Percentiles rank a stretch among this genome's conserved stretches.
Conservation (phyloP, 2,329 filamentous ascomycete species). For the Fusarium sp. region DNA sequence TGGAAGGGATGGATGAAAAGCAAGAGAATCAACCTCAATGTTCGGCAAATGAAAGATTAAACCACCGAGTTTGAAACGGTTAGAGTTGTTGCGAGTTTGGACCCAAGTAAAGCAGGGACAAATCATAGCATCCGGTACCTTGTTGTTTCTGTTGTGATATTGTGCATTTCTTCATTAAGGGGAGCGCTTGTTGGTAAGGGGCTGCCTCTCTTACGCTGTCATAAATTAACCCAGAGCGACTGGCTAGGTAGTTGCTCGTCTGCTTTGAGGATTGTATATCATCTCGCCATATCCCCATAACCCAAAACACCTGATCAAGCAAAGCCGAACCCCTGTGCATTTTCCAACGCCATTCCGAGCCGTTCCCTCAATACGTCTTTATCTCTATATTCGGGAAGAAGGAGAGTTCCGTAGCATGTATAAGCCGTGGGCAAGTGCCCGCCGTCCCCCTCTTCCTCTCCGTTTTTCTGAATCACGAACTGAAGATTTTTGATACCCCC, state of each 20-base stretch:
- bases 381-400: conserved; percentile 85
- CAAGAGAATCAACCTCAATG: conserved; percentile 92
- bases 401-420: conserved; percentile 91
- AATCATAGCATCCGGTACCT: background rate
- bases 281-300: background rate
- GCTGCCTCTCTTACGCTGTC: conserved; percentile 6
- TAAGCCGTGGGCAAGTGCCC: conserved; percentile 84
- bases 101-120: background rate
- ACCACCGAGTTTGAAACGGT: background rate
- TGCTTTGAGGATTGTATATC: background rate
- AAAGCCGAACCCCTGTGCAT: conserved; percentile 90
- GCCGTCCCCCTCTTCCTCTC: conserved; percentile 66
- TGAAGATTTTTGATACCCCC: conserved; percentile 85
- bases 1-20: conserved; percentile 91
- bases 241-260: background rate
- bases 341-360: conserved; percentile 86
- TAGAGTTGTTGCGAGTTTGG: background rate
- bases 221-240: background rate
- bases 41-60: conserved; percentile 83
- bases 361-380: conserved; percentile 78
- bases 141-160: background rate
- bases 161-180: background rate
- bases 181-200: background rate
- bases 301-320: conserved; percentile 58
- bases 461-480: conserved; percentile 86